These are phyloP conservation scores for Pythium sukuiense DNA, from an alignment of 352 stramenopile species.

Conservation along the genomic window DNA sequence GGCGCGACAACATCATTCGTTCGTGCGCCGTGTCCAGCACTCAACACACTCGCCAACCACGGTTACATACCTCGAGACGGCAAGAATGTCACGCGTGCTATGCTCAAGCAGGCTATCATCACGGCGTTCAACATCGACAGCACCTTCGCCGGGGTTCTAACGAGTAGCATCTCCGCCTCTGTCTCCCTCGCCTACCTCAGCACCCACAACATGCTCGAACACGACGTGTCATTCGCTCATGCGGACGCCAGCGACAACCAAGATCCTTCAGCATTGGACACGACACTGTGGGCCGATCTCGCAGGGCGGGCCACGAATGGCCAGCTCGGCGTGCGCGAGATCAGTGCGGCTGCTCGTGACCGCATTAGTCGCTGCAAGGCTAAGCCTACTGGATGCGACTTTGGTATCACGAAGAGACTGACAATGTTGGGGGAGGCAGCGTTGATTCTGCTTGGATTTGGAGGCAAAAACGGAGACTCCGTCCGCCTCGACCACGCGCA, in stretches of 20 bases:
- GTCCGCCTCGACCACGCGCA: conserved; percentile 21
- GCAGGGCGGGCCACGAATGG: background rate
- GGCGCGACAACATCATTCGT: conserved; percentile 29
- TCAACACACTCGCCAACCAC: conserved; percentile 56
- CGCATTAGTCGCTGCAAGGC: conserved; percentile 16
- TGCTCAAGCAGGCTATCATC: conserved; percentile 36
- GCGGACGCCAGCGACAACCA: conserved; percentile 35
- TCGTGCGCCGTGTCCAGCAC: conserved; percentile 43
- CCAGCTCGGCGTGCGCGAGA: conserved; percentile 3
- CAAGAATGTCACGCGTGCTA: conserved; percentile 37
- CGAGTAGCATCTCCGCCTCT: conserved; percentile 20
- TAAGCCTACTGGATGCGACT: conserved; percentile 13
- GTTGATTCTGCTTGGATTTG: conserved; percentile 30
- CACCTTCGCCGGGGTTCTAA: conserved; percentile 34
- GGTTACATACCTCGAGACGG: conserved; percentile 46
- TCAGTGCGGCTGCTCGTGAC: conserved; percentile 3
- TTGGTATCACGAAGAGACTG: conserved; percentile 16
- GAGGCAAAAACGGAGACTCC: conserved; percentile 23
- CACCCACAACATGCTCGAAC: conserved; percentile 37
- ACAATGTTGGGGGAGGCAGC: conserved; percentile 31
- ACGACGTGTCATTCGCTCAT: conserved; percentile 38
- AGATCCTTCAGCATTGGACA: conserved; percentile 34
- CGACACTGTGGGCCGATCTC: conserved; percentile 30
- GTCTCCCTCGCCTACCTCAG: conserved; percentile 45
- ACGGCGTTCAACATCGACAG: conserved; percentile 47